These are phyloP conservation scores for Cladophialophora psammophila DNA, from an alignment of 2,329 filamentous ascomycete species.

Conservation along the genomic window DNA sequence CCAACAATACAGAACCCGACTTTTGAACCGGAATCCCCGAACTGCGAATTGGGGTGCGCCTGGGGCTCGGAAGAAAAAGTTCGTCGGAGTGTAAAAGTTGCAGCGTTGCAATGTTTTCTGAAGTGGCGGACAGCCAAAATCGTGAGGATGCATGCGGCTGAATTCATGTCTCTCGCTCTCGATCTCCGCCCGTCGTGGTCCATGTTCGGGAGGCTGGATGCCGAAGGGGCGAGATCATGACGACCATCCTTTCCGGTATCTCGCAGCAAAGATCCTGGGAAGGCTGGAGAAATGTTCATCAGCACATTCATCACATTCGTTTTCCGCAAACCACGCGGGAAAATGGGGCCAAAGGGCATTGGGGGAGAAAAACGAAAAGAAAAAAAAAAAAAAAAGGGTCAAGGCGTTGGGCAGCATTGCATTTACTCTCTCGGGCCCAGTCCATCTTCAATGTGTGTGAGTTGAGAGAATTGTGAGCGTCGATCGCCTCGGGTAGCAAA, in stretches of 20 bases:
- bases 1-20: constrained; percentile 22
- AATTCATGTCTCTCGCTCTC: not conserved
- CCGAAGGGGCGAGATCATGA: not conserved
- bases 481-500: not conserved
- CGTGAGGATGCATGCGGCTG: not conserved
- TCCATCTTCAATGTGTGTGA: not conserved
- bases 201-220: not conserved
- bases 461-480: not conserved
- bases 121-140: not conserved
- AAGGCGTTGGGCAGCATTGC: not conserved
- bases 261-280: not conserved
- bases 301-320: not conserved
- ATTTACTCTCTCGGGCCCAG: not conserved
- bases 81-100: constrained; percentile 26
- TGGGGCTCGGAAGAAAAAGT: constrained; percentile 25
- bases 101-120: not conserved
- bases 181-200: not conserved
- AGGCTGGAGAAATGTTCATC: not conserved
- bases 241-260: not conserved
- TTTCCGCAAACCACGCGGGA: not conserved
- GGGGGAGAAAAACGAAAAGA: too few species aligned
- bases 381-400: too few species aligned
- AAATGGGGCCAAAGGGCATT: not conserved
- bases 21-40: constrained; percentile 25
- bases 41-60: constrained; percentile 23